A percentile compares a stretch with the other conserved stretches of the same genome.
phyloP scores from a whole-genome alignment of 2,329 filamentous ascomycete species.

The Cladosporium sp. region DNA sequence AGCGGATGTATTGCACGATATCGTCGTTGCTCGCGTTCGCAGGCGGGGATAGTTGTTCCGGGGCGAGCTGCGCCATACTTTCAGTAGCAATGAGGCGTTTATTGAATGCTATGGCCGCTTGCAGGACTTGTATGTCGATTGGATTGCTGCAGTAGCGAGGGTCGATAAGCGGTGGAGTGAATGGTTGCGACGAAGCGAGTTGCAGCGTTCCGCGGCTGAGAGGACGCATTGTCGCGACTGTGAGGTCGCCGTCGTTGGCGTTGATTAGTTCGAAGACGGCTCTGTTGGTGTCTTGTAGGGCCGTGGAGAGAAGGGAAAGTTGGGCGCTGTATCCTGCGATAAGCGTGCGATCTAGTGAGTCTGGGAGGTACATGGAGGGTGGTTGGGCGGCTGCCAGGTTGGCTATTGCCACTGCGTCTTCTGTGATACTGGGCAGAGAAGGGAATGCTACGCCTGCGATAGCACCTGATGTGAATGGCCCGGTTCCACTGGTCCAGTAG shows the following conservation, averaged over 20 bases:
- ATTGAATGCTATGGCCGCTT: slow-evolving; percentile 28
- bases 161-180: slow-evolving; percentile 39
- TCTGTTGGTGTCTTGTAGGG: slow-evolving; percentile 20
- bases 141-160: slow-evolving; percentile 43
- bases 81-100: slow-evolving; percentile 23
- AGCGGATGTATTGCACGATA: slow-evolving; percentile 25
- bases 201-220: slow-evolving; percentile 44
- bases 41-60: slow-evolving; percentile 21
- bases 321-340: slow-evolving; percentile 26
- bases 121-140: slow-evolving; percentile 32
- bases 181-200: slow-evolving; percentile 37
- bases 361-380: slow-evolving; percentile 19
- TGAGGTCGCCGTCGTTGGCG: slow-evolving; percentile 29
- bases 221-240: slow-evolving; percentile 36
- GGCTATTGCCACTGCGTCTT: slow-evolving; percentile 15
- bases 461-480: slow-evolving; percentile 25
- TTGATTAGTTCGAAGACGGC: slow-evolving; percentile 30
- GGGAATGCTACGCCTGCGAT: slow-evolving; percentile 29
- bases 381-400: slow-evolving; percentile 19
- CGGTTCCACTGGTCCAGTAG: slow-evolving; percentile 26
- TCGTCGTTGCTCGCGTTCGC: slow-evolving; percentile 27
- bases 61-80: slow-evolving; percentile 21
- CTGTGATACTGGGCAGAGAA: slow-evolving; percentile 21
- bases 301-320: slow-evolving; percentile 20
- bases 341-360: slow-evolving; percentile 17